Evolutionary conservation across 352 stramenopile genomes (phyloP).

Genomic region (Phytophthora pistaciae): DNA sequence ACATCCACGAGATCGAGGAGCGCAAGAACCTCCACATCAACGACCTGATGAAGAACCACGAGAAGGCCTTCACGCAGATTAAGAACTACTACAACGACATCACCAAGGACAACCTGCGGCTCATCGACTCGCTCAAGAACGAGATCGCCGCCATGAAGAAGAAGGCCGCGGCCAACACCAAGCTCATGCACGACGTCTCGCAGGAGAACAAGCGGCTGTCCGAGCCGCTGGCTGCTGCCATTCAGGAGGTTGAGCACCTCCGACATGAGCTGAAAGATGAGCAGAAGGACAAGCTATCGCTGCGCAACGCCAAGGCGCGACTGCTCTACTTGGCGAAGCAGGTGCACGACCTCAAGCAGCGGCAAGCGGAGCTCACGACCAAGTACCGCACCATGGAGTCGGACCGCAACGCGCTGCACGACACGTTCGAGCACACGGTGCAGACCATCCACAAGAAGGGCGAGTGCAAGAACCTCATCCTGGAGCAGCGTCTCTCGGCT

Average conservation of each 20-base stretch:
- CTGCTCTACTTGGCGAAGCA: constrained; percentile 84
- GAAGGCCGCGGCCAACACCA: constrained; percentile 91
- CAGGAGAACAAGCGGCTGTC: constrained; percentile 94
- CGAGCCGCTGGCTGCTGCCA: constrained; percentile 85
- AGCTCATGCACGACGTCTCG: constrained; percentile 94
- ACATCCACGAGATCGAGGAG: constrained; percentile 95
- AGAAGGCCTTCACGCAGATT: constrained; percentile 94
- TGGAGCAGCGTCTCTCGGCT: constrained; percentile 83
- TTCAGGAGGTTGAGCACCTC: constrained; percentile 92
- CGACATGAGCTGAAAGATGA: constrained; percentile 91
- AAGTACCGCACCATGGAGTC: constrained; percentile 83
- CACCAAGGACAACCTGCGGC: constrained; percentile 93
- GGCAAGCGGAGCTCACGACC: constrained; percentile 73
- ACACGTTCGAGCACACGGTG: constrained; percentile 92
- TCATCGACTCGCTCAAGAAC: constrained; percentile 94
- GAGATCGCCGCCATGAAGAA: constrained; percentile 95
- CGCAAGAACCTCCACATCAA: constrained; percentile 97
- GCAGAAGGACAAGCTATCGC: constrained; percentile 92
- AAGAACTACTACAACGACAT: constrained; percentile 98
- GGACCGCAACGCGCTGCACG: constrained; percentile 91
- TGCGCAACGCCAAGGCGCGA: constrained; percentile 90
- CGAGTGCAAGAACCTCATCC: constrained; percentile 92
- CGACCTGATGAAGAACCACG: constrained; percentile 95
- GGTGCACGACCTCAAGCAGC: constrained; percentile 65
- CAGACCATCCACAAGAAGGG: constrained; percentile 91